Conservation (phyloP, 495 filamentous ascomycete genomes). For the Poronia punctata region DNA sequence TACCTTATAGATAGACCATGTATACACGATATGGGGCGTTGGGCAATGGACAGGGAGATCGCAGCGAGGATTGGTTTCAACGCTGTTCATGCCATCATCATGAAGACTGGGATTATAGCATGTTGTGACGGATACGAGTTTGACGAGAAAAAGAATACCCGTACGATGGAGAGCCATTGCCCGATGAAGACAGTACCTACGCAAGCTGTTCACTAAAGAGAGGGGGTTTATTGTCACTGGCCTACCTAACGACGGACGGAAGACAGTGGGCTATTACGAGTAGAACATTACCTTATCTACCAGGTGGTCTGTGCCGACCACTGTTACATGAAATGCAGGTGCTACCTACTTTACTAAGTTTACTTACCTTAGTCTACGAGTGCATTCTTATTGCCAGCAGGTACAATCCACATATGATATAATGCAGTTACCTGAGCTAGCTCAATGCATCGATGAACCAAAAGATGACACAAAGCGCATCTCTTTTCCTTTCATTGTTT, state of each 20-base stretch:
- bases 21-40: conserved; percentile 6
- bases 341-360: no score
- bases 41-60: conserved; percentile 2
- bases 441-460: conserved; percentile 11
- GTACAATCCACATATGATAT: not conserved
- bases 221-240: no score
- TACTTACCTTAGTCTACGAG: no score
- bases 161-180: not conserved
- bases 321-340: no score
- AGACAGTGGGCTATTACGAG: not conserved
- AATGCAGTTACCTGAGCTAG: conserved; percentile 11
- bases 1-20: conserved; percentile 12
- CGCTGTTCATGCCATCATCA: conserved; percentile 1
- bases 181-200: not conserved
- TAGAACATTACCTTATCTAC: conserved; percentile 4
- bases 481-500: conserved; percentile 5
- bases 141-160: conserved; percentile 7
- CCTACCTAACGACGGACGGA: not conserved
- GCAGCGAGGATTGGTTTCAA: not conserved
- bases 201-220: not conserved
- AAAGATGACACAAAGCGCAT: conserved; percentile 5
- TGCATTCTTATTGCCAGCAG: no score
- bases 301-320: no score
- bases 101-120: not conserved
- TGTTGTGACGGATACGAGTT: conserved; percentile 5